Conservation (phyloP, 805 yeast species). For the Starmerella ratchasimensis region DNA sequence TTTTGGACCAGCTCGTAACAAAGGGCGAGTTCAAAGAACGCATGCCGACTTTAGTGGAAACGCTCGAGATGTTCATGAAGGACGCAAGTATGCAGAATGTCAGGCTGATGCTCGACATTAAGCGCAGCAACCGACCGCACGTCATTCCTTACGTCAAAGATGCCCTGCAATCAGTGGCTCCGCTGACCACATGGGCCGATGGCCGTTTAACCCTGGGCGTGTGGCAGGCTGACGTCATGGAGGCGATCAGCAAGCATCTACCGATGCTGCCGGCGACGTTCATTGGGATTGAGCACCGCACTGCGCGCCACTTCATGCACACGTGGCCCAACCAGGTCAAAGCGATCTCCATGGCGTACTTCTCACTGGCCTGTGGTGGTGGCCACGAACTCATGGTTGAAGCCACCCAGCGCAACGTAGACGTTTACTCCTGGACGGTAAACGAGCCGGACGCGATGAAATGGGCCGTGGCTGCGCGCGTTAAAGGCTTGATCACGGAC, state of each 20-base stretch:
- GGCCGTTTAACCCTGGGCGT: conserved; percentile 37
- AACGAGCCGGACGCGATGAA: conserved; percentile 30
- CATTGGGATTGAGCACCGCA: conserved; percentile 29
- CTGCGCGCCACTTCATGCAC: conserved; percentile 26
- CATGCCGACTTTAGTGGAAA: conserved; percentile 33
- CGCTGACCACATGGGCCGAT: conserved; percentile 35
- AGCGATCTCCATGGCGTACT: conserved; percentile 39
- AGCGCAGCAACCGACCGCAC: conserved; percentile 33
- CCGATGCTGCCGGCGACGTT: conserved; percentile 27
- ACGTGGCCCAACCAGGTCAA: conserved; percentile 36
- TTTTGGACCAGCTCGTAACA: conserved; percentile 29
- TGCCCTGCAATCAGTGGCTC: conserved; percentile 29
- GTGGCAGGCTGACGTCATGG: conserved; percentile 38
- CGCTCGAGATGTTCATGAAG: conserved; percentile 30
- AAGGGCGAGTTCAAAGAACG: conserved; percentile 25
- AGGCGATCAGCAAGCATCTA: conserved; percentile 30
- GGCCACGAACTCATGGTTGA: conserved; percentile 27
- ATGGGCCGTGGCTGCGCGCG: conserved; percentile 26
- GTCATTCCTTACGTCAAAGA: conserved; percentile 32
- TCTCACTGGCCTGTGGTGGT: conserved; percentile 34
- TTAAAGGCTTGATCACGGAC: conserved; percentile 35
- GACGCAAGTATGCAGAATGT: conserved; percentile 24
- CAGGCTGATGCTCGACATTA: conserved; percentile 39
- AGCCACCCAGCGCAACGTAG: conserved; percentile 26
- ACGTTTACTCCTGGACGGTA: conserved; percentile 41